Evolutionary conservation across 1,139 yeast species (phyloP).

Genomic region (Yamadazyma siamensis): DNA sequence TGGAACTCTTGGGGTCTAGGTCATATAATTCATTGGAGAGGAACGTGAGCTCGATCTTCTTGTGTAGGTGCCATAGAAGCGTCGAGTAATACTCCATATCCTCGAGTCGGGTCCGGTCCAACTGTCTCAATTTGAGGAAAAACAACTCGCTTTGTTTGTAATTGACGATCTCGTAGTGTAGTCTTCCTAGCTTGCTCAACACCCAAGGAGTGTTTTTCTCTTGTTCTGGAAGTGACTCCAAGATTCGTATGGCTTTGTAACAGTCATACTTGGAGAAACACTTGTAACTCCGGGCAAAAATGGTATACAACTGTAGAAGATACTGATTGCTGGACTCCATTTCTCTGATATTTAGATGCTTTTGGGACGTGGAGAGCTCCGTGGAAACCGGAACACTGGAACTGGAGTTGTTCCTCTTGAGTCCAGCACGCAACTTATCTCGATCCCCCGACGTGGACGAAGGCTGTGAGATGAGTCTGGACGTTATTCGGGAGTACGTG

Average conservation of each 20-base stretch:
- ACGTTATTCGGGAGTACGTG: constrained; percentile 48
- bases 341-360: constrained; percentile 21
- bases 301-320: constrained; percentile 50
- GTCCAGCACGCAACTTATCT: constrained; percentile 13
- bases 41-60: constrained; percentile 74
- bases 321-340: constrained; percentile 42
- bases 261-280: constrained; percentile 72
- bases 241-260: constrained; percentile 69
- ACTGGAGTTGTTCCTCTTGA: constrained; percentile 29
- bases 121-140: constrained; percentile 57
- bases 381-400: constrained; percentile 5
- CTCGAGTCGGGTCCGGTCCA: constrained; percentile 76
- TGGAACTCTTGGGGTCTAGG: constrained; percentile 61
- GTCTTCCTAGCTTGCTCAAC: constrained; percentile 69
- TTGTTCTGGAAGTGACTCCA: constrained; percentile 58
- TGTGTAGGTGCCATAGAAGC: constrained; percentile 86
- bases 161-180: constrained; percentile 85
- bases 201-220: constrained; percentile 87
- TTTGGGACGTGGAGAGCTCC: background rate
- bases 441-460: constrained; percentile 7
- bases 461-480: constrained; percentile 53
- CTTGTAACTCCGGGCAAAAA: constrained; percentile 64
- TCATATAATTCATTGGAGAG: constrained; percentile 80
- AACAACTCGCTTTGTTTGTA: constrained; percentile 71
- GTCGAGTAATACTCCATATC: constrained; percentile 95